Percentiles rank a stretch among this genome's conserved stretches.
These are phyloP conservation scores for Solanum hybrid DNA, from an alignment of 305 asterid genomes.

Conservation along the genomic window DNA sequence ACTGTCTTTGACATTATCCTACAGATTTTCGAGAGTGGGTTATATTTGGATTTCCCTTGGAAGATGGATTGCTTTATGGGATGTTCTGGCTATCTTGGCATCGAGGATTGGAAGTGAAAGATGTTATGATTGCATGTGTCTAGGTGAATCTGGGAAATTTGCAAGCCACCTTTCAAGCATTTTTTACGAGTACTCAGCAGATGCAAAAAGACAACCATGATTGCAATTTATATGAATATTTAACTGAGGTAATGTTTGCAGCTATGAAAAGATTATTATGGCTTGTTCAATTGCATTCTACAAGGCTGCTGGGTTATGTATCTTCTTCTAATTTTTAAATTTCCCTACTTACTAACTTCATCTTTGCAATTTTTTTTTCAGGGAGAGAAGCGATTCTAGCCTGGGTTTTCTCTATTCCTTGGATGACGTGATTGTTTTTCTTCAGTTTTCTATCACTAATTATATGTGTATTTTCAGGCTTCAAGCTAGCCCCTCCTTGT, in stretches of 20 bases:
- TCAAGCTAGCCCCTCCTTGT: background rate
- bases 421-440: background rate
- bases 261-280: background rate
- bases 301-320: background rate
- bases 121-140: background rate
- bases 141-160: background rate
- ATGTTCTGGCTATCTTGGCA: background rate
- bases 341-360: background rate
- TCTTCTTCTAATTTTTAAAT: background rate
- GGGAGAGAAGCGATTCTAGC: background rate
- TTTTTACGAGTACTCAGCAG: background rate
- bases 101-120: background rate
- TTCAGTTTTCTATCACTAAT: background rate
- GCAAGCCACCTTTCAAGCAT: background rate
- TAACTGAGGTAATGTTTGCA: background rate
- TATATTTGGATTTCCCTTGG: background rate
- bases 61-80: background rate
- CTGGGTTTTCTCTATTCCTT: background rate
- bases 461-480: background rate
- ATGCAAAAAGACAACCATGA: background rate
- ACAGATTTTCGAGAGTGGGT: background rate
- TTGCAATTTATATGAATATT: background rate
- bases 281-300: background rate
- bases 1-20: background rate
- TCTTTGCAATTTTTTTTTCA: background rate